Conservation (phyloP, 2,329 filamentous ascomycete species). For the Neonectria hederae region DNA sequence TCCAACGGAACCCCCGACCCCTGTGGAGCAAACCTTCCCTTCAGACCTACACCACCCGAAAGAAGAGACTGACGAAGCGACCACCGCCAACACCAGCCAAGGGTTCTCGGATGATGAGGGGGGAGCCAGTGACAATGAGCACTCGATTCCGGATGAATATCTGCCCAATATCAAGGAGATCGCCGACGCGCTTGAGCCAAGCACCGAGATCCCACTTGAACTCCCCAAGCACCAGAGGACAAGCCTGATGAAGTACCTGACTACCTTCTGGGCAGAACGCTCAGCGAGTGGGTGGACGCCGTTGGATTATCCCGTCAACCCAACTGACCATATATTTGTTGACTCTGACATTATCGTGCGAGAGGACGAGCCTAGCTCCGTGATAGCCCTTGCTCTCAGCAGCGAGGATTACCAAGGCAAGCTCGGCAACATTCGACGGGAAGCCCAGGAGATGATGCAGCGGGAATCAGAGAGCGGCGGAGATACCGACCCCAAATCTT, state of each 20-base stretch:
- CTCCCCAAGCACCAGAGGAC: conserved; percentile 93
- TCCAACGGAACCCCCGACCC: conserved; percentile 36
- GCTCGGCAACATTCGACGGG: conserved; percentile 71
- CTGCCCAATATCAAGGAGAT: conserved; percentile 70
- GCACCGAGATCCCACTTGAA: conserved; percentile 71
- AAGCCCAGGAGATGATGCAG: conserved; percentile 56
- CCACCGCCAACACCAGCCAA: conserved; percentile 50
- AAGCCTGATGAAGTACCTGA: conserved; percentile 93
- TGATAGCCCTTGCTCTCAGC: conserved; percentile 91
- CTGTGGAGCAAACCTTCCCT: conserved; percentile 35
- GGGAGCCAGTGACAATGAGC: conserved; percentile 76
- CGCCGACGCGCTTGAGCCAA: conserved; percentile 69
- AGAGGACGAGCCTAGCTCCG: conserved; percentile 95
- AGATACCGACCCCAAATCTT: conserved; percentile 43
- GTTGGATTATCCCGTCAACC: conserved; percentile 89
- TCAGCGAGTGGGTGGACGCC: conserved; percentile 94
- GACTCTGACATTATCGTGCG: conserved; percentile 97
- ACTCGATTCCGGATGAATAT: conserved; percentile 74
- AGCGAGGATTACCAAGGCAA: conserved; percentile 89
- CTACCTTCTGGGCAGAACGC: conserved; percentile 97
- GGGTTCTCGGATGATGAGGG: conserved; percentile 76
- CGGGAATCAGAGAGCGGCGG: conserved; percentile 47
- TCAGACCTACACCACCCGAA: conserved; percentile 38
- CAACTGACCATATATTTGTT: conserved; percentile 93
- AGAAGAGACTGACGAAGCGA: conserved; percentile 43